These are phyloP conservation scores for Cyclotella distinguenda DNA, from an alignment of 108 stramenopile species.

Conservation along the genomic window DNA sequence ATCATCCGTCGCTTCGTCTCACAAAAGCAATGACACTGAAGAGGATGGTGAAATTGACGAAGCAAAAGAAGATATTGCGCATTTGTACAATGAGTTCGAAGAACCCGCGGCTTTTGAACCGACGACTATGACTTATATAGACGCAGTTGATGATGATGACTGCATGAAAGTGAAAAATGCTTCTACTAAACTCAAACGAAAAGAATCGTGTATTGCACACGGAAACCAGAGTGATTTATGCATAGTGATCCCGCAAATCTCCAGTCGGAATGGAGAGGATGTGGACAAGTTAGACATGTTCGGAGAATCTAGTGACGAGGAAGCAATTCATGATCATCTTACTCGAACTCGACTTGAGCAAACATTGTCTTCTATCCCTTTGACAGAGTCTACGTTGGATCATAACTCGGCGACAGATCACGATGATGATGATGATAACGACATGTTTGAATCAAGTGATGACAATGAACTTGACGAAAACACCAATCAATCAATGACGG, in stretches of 20 bases:
- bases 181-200: too few species aligned
- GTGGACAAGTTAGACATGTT: constrained; percentile 8
- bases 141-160: too few species aligned
- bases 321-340: neutral
- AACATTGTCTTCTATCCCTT: neutral
- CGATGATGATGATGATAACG: constrained; percentile 12
- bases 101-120: neutral
- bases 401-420: neutral
- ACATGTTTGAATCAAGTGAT: constrained; percentile 13
- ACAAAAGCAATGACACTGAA: constrained; percentile 20
- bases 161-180: too few species aligned
- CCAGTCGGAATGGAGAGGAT: neutral
- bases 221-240: too few species aligned
- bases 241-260: too few species aligned
- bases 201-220: too few species aligned
- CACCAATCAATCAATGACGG: neutral
- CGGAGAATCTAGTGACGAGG: constrained; percentile 5
- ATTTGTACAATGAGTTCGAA: constrained; percentile 44
- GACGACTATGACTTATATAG: neutral
- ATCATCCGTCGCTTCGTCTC: neutral
- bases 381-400: neutral
- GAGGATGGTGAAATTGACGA: constrained; percentile 50
- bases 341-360: too few species aligned
- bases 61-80: constrained; percentile 33
- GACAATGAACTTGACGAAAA: constrained; percentile 9